Base-by-base conservation (phyloP, 345 rosid species). In the Populus tremula region DNA sequence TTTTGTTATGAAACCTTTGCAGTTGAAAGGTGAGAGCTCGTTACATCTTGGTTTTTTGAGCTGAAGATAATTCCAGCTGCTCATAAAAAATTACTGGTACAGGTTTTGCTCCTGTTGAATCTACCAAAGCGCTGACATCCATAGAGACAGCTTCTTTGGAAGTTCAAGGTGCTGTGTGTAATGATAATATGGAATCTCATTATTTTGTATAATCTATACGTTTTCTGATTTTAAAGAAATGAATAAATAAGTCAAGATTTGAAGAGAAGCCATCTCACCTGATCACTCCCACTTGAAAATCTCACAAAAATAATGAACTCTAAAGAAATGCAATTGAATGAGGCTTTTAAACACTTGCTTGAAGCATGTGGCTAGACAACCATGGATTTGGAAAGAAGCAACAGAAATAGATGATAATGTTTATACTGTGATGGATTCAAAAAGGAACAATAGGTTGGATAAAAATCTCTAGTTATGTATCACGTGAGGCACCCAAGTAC, bases 1-100 rank as follows among this genome's bases (percentile, higher is more conserved):
- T 76, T 95, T 91, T 82, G 71, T 86, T 39, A 88, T 95, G 87
- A 93, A 92, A 83, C 99, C 99, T 70, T 87, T 92, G 90, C 87
- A 88, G 79, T 54, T 95, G 86, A 95, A 92, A 95, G 99, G 99
- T 93, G 77, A 31, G 76, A 70, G 17, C 41, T 66, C 17, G 10
- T 78, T 56, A 23, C 79, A 74, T 9, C 49, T 64, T 41, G 33
- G n/a, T 49, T 56, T 75, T 62, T 18, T 25, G 33, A 73, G 23
- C 38, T 38, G 18, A 53, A 66, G 64, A 36, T 66, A 36, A 75
- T 66, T 75, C 76, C 56, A 3, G 62, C 62, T 67, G 7, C 74
- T 59, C 78, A 81, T 87, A 49, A 84, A 66, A 54, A 68, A 56
- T 65, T 76, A 73, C 29, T 83, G 76, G 75, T 82, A 25, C 90